phyloP scores from a whole-genome alignment of 345 rosid genomes.

The Hevea brasiliensis region DNA sequence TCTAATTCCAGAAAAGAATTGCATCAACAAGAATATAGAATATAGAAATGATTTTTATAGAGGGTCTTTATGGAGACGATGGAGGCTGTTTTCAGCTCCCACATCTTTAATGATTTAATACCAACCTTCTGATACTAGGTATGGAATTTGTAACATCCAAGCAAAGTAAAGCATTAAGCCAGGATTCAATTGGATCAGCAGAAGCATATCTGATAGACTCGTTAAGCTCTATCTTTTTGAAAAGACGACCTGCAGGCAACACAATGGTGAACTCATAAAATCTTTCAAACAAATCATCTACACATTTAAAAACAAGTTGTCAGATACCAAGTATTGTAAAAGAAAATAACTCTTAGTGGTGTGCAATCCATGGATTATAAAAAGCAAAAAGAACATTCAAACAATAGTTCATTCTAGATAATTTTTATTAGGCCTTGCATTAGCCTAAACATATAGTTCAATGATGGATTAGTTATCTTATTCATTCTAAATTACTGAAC shows the following conservation, averaged over 20 bases:
- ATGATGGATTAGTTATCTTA: background rate
- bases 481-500: background rate
- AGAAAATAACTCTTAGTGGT: background rate
- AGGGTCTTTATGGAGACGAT: background rate
- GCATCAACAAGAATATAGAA: constrained; percentile 14
- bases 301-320: background rate
- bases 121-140: constrained; percentile 70
- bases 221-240: constrained; percentile 82
- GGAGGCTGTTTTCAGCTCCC: constrained; percentile 6
- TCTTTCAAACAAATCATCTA: background rate
- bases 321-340: background rate
- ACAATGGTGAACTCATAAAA: constrained; percentile 16
- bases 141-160: constrained; percentile 73
- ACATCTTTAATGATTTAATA: constrained; percentile 7
- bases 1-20: constrained; percentile 40
- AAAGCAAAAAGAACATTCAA: background rate
- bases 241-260: constrained; percentile 64
- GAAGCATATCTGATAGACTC: constrained; percentile 94
- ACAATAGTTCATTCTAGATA: background rate
- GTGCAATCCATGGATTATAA: background rate
- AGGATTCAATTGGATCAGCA: constrained; percentile 94
- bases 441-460: background rate
- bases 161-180: constrained; percentile 91
- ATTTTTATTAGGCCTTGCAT: background rate
- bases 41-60: background rate